Base-by-base conservation (phyloP, 108 stramenopile species). In the Parietichytrium sp. region DNA sequence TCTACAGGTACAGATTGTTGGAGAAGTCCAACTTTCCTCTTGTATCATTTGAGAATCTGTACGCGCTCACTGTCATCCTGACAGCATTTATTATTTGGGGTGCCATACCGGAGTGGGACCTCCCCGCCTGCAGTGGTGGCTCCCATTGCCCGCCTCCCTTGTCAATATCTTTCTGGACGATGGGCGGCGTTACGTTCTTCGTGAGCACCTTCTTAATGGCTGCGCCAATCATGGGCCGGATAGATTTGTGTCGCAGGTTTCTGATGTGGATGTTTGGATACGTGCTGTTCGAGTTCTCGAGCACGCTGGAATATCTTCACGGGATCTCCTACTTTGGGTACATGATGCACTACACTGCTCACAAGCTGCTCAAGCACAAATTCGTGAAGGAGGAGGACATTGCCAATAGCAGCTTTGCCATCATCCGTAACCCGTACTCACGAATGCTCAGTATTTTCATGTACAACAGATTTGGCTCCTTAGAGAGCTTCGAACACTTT, bases 341-440 rank as follows among this genome's bases (percentile, higher is more conserved):
- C 88, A 84, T 91, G 31, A 89, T 88, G 86, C 91, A 91, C 52
- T 81, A 89, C 81, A 91, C 91, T 16, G 89, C 91, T 13, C 53
- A 54, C 2, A 91, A 91, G 54, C 79, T 91, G 20, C 51, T 91
- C 3, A 83, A 83, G 42, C 83, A 89, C 50, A 89, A 80, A 36
- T 91, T 89, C 54, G 81, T 91, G 26, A 86, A 81, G n/a, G 79
- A 85, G 8, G 83, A 88, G 20, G 80, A 86, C 80, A 78, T 91
- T 78, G 88, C 88, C 26, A 52, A 82, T 13, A 86, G 86, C 23
- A 82, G 82, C 26, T 55, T 91, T 20, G 91, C 91, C 88, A 89
- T 91, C 50, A 89, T 91, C 4, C 80, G 91, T 8, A 89, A 91
- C 79, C 91, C 90, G 1, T 89, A 89, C 61, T 81, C 82, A 20